These are phyloP conservation scores for Passiflora organensis DNA, from an alignment of 345 rosid genomes.

Conservation along the genomic window DNA sequence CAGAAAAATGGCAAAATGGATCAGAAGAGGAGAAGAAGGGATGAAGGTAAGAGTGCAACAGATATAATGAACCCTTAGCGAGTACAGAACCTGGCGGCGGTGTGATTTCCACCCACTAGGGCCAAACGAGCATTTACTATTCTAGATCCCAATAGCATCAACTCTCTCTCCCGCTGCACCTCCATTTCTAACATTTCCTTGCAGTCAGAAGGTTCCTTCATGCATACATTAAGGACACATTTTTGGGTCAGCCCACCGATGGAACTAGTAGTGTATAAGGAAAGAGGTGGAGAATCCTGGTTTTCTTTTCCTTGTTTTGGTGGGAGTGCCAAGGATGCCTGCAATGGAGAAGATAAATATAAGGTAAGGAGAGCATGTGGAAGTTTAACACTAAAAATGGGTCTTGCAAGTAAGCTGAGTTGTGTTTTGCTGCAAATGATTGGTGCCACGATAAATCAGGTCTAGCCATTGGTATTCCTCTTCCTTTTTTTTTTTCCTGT, in stretches of 20 bases:
- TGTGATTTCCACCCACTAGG: constrained; percentile 87
- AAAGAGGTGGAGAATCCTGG: constrained; percentile 6
- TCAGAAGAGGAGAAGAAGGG: constrained; percentile 3
- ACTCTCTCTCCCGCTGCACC: constrained; percentile 48
- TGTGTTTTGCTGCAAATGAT: neutral
- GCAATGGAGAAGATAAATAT: neutral
- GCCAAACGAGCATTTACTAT: constrained; percentile 41
- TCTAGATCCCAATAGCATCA: constrained; percentile 49
- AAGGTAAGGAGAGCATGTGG: neutral
- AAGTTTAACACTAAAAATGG: neutral
- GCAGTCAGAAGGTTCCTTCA: no score
- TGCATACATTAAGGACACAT: constrained; percentile 3
- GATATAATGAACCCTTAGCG: constrained; percentile 36
- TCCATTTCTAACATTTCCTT: constrained; percentile 36
- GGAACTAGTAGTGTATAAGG: constrained; percentile 1
- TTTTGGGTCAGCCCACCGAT: no score
- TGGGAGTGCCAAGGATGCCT: neutral
- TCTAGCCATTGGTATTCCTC: constrained; percentile 13
- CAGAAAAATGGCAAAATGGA: constrained; percentile 8
- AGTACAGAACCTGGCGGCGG: constrained; percentile 80
- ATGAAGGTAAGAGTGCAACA: constrained; percentile 1
- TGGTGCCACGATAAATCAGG: constrained; percentile 25
- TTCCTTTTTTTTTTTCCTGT: neutral
- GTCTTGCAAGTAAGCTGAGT: neutral
- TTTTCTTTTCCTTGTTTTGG: neutral